phyloP scores from a whole-genome alignment of 2,329 filamentous ascomycete genomes.

The Parastagonospora nodorum region DNA sequence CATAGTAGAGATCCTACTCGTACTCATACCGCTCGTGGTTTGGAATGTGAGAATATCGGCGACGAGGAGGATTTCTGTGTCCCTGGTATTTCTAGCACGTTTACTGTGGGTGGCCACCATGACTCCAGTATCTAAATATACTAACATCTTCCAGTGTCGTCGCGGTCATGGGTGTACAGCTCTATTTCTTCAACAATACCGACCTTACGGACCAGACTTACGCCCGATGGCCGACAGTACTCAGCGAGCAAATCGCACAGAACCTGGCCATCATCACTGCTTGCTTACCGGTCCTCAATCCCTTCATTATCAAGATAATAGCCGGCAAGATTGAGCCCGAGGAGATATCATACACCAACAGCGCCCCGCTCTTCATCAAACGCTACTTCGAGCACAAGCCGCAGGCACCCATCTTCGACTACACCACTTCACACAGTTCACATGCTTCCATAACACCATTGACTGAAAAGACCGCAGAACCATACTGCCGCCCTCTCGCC shows the following conservation, averaged over 20 bases:
- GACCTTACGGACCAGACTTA: slow-evolving; percentile 14
- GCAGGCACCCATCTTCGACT: slow-evolving; percentile 3
- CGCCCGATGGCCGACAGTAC: slow-evolving; percentile 22
- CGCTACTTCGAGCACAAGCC: slow-evolving; percentile 6
- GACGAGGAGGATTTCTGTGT: slow-evolving; percentile 30
- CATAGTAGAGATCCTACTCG: slow-evolving; percentile 28
- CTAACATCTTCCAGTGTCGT: slow-evolving; percentile 26
- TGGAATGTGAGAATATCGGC: slow-evolving; percentile 31
- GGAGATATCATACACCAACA: slow-evolving; percentile 7
- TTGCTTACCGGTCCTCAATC: slow-evolving; percentile 31
- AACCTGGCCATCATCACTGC: slow-evolving; percentile 37
- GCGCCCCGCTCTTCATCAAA: not conserved
- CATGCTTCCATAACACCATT: not conserved
- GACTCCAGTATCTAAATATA: too few species aligned
- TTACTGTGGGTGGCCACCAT: slow-evolving; percentile 20
- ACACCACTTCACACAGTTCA: slow-evolving; percentile 11
- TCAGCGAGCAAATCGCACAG: slow-evolving; percentile 35
- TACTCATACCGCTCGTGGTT: slow-evolving; percentile 33
- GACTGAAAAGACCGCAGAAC: slow-evolving; percentile 4
- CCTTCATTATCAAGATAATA: slow-evolving; percentile 28
- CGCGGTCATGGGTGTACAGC: slow-evolving; percentile 22
- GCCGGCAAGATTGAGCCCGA: slow-evolving; percentile 19
- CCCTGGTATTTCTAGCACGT: slow-evolving; percentile 26
- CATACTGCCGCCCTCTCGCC: slow-evolving; percentile 33
- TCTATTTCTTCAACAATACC: slow-evolving; percentile 28